A percentile compares a stretch with the other conserved stretches of the same genome.
Conservation (phyloP, 129 eudicot genomes). For the Oenanthe sinensis region DNA sequence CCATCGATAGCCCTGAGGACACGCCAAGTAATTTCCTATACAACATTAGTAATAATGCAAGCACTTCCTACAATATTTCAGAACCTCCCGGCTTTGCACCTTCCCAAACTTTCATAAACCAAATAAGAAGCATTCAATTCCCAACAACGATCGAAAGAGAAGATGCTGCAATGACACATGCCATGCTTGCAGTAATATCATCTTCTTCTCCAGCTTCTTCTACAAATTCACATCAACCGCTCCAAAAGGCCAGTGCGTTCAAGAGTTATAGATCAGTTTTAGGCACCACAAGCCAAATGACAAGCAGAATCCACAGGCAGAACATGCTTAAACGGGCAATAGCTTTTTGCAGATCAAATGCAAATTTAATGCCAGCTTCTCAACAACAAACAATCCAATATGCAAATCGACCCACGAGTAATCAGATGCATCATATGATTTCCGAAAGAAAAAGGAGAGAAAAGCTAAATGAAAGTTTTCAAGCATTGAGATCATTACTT, state of each 20-base stretch:
- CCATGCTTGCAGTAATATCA: slow-evolving; percentile 54
- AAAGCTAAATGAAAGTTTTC: slow-evolving; percentile 77
- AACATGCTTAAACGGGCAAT: slow-evolving; percentile 43
- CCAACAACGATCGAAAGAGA: slow-evolving; percentile 24
- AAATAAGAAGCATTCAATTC: slow-evolving; percentile 28
- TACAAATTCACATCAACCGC: slow-evolving; percentile 17
- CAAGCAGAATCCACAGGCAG: slow-evolving; percentile 16
- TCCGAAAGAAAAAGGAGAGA: slow-evolving; percentile 68
- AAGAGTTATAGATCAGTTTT: slow-evolving; percentile 28
- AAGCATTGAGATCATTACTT: slow-evolving; percentile 64
- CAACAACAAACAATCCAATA: slow-evolving; percentile 23
- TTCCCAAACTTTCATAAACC: slow-evolving; percentile 3
- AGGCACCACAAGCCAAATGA: slow-evolving; percentile 16
- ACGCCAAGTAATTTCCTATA: slow-evolving; percentile 1
- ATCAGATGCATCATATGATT: slow-evolving; percentile 73
- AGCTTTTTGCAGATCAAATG: slow-evolving; percentile 29
- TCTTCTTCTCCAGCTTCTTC: slow-evolving; percentile 32
- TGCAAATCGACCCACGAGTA: slow-evolving; percentile 33
- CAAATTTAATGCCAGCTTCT: slow-evolving; percentile 18
- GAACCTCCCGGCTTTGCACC: slow-evolving; percentile 16
- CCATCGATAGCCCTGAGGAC: slow-evolving; percentile 22
- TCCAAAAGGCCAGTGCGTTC: slow-evolving; percentile 40
- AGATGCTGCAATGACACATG: slow-evolving; percentile 54
- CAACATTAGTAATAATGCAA: not conserved
- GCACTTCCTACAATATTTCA: slow-evolving; percentile 13